Evolutionary conservation across 202 grass and related monocot species (phyloP).

Genomic region (Eragrostis tef): DNA sequence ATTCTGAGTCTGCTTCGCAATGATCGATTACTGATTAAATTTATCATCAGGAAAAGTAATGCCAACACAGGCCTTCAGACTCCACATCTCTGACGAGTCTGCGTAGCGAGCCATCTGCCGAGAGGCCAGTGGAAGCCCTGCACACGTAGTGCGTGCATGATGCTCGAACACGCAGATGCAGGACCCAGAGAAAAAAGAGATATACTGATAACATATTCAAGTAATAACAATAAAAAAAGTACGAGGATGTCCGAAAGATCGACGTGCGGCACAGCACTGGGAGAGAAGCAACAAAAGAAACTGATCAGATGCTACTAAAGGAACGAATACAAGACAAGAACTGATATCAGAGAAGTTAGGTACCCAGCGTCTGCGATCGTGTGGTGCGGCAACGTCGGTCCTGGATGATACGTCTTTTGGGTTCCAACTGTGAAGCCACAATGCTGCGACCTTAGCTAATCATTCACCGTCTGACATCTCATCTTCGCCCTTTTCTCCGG

Average conservation of each 20-base stretch:
- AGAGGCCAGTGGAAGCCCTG: not conserved
- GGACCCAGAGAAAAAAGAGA: not conserved
- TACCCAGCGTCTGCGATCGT: slow-evolving; percentile 1
- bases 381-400: not conserved
- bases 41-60: too few species aligned
- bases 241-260: not conserved
- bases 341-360: slow-evolving; percentile 19
- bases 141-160: not conserved
- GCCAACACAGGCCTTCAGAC: not conserved
- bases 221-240: not conserved
- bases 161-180: not conserved
- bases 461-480: slow-evolving; percentile 29
- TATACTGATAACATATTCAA: not conserved
- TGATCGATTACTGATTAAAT: too few species aligned
- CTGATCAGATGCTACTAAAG: not conserved
- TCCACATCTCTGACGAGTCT: not conserved
- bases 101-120: not conserved
- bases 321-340: slow-evolving; percentile 8
- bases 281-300: not conserved
- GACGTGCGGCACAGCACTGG: not conserved
- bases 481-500: slow-evolving; percentile 14
- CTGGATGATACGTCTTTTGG: slow-evolving; percentile 30
- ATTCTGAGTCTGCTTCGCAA: too few species aligned
- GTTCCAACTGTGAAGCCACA: slow-evolving; percentile 50
- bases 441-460: slow-evolving; percentile 22